These are phyloP conservation scores for Aaosphaeria arxii DNA, from an alignment of 2,329 filamentous ascomycete genomes.

Conservation along the genomic window DNA sequence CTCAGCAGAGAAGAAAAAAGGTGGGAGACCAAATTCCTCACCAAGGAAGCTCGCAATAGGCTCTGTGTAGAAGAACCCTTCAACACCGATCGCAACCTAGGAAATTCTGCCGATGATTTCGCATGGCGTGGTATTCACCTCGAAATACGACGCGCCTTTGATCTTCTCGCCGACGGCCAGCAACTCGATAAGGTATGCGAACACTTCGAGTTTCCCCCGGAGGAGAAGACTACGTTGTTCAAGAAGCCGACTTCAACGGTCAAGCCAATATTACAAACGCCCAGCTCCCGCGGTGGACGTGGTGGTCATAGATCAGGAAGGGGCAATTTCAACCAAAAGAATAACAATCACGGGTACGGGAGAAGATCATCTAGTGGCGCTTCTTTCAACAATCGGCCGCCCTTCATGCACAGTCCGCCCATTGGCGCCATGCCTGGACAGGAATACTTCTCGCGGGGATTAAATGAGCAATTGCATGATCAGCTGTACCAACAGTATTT, in stretches of 20 bases:
- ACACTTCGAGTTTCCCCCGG: constrained; percentile 81
- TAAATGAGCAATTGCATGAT: constrained; percentile 45
- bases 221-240: constrained; percentile 60
- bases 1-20: constrained; percentile 81
- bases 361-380: constrained; percentile 59
- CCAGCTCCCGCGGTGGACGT: constrained; percentile 47
- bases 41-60: constrained; percentile 60
- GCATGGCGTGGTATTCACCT: constrained; percentile 88
- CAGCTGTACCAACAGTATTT: constrained; percentile 51
- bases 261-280: constrained; percentile 54
- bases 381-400: constrained; percentile 41
- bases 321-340: constrained; percentile 49
- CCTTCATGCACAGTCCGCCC: constrained; percentile 43
- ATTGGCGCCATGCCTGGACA: constrained; percentile 30
- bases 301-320: constrained; percentile 47
- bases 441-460: constrained; percentile 42
- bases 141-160: constrained; percentile 86
- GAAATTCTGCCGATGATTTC: constrained; percentile 93
- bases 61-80: constrained; percentile 97
- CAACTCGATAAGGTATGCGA: constrained; percentile 84
- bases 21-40: constrained; percentile 65
- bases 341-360: constrained; percentile 42
- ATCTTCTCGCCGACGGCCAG: constrained; percentile 67
- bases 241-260: constrained; percentile 51
- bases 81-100: constrained; percentile 82